Percentiles rank a stretch among this genome's conserved stretches.
Evolutionary conservation across 1,139 yeast genomes (phyloP).

Genomic region (Taphrina sp.): DNA sequence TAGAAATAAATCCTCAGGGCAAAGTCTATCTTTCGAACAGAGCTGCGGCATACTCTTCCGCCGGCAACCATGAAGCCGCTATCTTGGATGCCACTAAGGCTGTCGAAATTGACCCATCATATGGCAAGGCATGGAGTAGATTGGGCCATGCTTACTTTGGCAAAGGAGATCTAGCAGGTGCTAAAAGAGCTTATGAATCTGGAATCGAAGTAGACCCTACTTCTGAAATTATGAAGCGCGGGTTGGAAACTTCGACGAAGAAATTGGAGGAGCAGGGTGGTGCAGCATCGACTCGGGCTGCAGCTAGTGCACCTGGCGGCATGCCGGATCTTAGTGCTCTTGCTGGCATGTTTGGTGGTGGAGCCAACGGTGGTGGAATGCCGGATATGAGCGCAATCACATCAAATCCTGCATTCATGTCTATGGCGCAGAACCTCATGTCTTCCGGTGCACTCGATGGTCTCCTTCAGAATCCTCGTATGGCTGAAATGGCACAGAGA

Average conservation of each 20-base stretch:
- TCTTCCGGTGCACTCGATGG: conserved; percentile 57
- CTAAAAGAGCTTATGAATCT: conserved; percentile 83
- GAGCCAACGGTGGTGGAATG: conserved; percentile 56
- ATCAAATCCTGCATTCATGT: conserved; percentile 50
- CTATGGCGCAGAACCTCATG: conserved; percentile 93
- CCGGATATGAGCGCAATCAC: conserved; percentile 33
- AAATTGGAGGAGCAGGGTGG: conserved; percentile 63
- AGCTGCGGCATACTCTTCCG: conserved; percentile 92
- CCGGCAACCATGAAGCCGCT: conserved; percentile 72
- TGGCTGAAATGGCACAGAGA: conserved; percentile 50
- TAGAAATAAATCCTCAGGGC: conserved; percentile 64
- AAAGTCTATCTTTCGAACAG: conserved; percentile 88
- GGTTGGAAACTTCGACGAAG: conserved; percentile 87
- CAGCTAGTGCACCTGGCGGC: conserved; percentile 45
- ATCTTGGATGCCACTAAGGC: conserved; percentile 81
- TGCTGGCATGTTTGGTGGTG: conserved; percentile 51
- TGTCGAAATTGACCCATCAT: conserved; percentile 68
- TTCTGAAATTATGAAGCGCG: conserved; percentile 87
- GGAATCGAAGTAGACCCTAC: conserved; percentile 89
- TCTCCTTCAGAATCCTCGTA: conserved; percentile 49
- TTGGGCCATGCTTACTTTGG: conserved; percentile 92
- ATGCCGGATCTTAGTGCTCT: conserved; percentile 59
- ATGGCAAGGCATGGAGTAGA: conserved; percentile 92
- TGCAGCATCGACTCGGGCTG: conserved; percentile 39
- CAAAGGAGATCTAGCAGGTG: conserved; percentile 79